Conservation (phyloP, 176 grass and related monocot genomes). For the Dendrocalamus sinicus region DNA sequence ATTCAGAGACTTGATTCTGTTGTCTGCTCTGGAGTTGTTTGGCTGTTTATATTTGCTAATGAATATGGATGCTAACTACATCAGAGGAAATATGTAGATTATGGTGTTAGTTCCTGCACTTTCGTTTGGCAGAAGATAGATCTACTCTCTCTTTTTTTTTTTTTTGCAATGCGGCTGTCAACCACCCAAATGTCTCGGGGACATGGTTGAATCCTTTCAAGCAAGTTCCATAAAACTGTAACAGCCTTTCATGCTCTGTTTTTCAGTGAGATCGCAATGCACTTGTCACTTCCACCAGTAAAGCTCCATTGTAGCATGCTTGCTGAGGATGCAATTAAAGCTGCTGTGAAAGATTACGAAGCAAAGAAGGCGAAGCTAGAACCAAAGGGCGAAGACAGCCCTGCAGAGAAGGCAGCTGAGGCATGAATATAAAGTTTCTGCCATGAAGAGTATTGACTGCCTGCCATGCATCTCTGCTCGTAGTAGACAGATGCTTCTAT, state of each 20-base stretch:
- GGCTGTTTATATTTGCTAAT: neutral
- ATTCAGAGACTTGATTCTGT: neutral
- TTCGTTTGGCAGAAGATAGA: neutral
- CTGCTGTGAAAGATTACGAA: constrained; percentile 94
- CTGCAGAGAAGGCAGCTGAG: constrained; percentile 47
- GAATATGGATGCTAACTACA: neutral
- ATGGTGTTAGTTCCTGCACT: neutral
- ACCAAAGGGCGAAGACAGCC: constrained; percentile 13
- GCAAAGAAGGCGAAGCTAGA: constrained; percentile 62
- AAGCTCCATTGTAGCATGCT: constrained; percentile 99
- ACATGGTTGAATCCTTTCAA: neutral
- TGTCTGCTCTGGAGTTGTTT: neutral
- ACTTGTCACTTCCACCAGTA: constrained; percentile 94
- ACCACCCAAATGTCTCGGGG: neutral
- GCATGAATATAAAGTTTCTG: constrained; percentile 27
- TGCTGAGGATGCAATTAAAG: constrained; percentile 97
- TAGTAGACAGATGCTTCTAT: no score
- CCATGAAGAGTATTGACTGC: neutral
- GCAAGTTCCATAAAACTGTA: neutral
- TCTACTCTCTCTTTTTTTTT: neutral
- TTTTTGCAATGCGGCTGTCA: neutral
- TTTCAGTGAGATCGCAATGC: constrained; percentile 88
- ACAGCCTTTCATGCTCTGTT: constrained; percentile 26
- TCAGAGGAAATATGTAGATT: neutral
- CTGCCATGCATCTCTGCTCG: neutral